A percentile compares a stretch with the other conserved stretches of the same genome.
phyloP scores from a whole-genome alignment of 129 eudicot genomes.

The Flaveria sonorensis region DNA sequence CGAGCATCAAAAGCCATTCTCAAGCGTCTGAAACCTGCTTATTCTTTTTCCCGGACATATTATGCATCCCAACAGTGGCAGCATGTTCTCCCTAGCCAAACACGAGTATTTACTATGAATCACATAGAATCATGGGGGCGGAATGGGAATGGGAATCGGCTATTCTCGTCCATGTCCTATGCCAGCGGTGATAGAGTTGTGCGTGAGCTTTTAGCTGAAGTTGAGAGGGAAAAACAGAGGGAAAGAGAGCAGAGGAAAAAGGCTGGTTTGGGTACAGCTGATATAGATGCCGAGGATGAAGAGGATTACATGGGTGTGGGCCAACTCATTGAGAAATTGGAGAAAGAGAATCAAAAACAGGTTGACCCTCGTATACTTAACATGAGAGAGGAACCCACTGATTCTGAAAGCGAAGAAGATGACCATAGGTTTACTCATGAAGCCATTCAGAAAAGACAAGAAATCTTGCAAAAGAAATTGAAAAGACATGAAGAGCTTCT shows the following conservation, averaged over 20 bases:
- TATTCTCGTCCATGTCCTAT: slow-evolving; percentile 9
- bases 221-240: slow-evolving; percentile 48
- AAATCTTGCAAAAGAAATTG: slow-evolving; percentile 9
- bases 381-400: slow-evolving; percentile 57
- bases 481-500: slow-evolving; percentile 17
- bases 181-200: slow-evolving; percentile 28
- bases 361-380: slow-evolving; percentile 29
- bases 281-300: slow-evolving; percentile 67
- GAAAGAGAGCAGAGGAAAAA: slow-evolving; percentile 55
- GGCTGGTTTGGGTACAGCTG: slow-evolving; percentile 63
- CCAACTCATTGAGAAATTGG: slow-evolving; percentile 62
- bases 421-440: slow-evolving; percentile 41
- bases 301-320: slow-evolving; percentile 81
- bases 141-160: slow-evolving; percentile 17
- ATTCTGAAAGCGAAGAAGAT: slow-evolving; percentile 75
- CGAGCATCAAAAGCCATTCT: slow-evolving; percentile 38
- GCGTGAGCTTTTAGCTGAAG: slow-evolving; percentile 36
- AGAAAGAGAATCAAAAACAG: slow-evolving; percentile 46
- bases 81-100: slow-evolving; percentile 16
- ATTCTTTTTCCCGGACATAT: slow-evolving; percentile 21
- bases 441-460: slow-evolving; percentile 15
- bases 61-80: slow-evolving; percentile 27
- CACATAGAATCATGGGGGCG: neutral
- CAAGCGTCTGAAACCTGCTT: slow-evolving; percentile 28
- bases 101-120: neutral